Evolutionary conservation across 2,329 filamentous ascomycete species (phyloP), one percentile per base, ranked within the genome.

Genomic region (Ramichloridium luteum): DNA sequence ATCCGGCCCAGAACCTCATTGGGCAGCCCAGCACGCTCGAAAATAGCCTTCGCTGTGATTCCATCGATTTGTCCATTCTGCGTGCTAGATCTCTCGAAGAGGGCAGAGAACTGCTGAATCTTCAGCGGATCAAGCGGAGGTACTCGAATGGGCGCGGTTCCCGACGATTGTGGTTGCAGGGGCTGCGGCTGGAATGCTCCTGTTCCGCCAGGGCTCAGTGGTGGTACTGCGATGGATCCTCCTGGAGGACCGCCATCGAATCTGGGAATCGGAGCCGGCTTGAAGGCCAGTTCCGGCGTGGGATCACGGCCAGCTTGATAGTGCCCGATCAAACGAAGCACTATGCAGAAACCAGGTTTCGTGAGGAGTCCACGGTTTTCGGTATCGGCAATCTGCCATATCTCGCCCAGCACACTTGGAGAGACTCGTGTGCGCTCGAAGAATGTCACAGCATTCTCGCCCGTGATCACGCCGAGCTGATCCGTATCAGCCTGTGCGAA

Each of bases 331-430:
- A 98, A 74, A 51, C 90, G 75, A 54, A 98, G 62, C 36, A 93
- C 90, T 54, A 93, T 74, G 39, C 86, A 83, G 61, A 98, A 98
- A 54, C 88, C 90, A 25, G 85, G 74, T 13, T 85, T 85, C 18
- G 86, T 94, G 45, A 98, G 67, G 46, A 96, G 80, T 31, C 90
- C 90, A 43, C 86, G 76, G 64, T 98, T 98, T 64, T 96, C 88
- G 45, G 74, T 85, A 63, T 98, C 90, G 46, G 90, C 88, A 56
- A 98, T 90, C 62, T 96, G 88, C 90, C 90, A 98, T 69, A 98
- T 96, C 81, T 93, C 78, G 58, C 88, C 90, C 37, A 98, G 69
- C 29, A 90, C 70, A 40, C 82, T 76, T 32, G 86, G 83, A 39
- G 88, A 76, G 29, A 98, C 68, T 46, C 81, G 78, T 27, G 90